A percentile compares a stretch with the other conserved stretches of the same genome.
These are phyloP conservation scores for Paratinospora sagittata DNA, from an alignment of 164 flowering plant species.

Conservation along the genomic window DNA sequence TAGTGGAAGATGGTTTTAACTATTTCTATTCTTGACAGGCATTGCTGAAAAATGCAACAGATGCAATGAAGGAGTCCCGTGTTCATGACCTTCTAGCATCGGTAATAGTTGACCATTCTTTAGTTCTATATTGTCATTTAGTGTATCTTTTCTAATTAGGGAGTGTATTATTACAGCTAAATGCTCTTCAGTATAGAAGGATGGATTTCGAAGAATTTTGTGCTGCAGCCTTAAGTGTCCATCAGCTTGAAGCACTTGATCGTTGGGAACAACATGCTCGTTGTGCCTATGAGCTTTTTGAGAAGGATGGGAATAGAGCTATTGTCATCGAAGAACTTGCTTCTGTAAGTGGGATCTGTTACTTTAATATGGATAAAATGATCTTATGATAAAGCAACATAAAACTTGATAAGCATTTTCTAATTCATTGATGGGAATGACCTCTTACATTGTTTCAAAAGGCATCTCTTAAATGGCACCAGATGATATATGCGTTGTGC, in stretches of 20 bases:
- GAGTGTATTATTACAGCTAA: conserved; percentile 43
- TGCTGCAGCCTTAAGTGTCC: conserved; percentile 81
- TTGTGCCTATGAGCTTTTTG: conserved; percentile 80
- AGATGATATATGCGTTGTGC: no score
- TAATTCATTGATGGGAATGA: no score
- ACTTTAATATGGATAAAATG: not conserved
- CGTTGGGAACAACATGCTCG: conserved; percentile 94
- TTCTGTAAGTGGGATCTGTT: conserved; percentile 46
- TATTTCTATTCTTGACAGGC: conserved; percentile 43
- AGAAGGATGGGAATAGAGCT: conserved; percentile 85
- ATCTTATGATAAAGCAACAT: not conserved
- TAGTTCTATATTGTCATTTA: not conserved
- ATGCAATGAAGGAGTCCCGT: conserved; percentile 93
- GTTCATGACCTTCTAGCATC: conserved; percentile 61
- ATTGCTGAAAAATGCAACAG: conserved; percentile 66
- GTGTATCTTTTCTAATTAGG: not conserved
- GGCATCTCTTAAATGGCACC: no score
- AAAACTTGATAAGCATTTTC: not conserved
- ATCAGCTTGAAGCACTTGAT: conserved; percentile 89
- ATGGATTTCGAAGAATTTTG: conserved; percentile 95
- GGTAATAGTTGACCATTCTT: conserved; percentile 28
- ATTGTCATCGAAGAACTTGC: conserved; percentile 90
- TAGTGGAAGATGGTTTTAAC: conserved; percentile 7
- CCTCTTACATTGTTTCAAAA: no score
- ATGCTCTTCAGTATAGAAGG: conserved; percentile 76